Conservation (phyloP, 2,329 filamentous ascomycete species). For the Colletotrichum aenigma region DNA sequence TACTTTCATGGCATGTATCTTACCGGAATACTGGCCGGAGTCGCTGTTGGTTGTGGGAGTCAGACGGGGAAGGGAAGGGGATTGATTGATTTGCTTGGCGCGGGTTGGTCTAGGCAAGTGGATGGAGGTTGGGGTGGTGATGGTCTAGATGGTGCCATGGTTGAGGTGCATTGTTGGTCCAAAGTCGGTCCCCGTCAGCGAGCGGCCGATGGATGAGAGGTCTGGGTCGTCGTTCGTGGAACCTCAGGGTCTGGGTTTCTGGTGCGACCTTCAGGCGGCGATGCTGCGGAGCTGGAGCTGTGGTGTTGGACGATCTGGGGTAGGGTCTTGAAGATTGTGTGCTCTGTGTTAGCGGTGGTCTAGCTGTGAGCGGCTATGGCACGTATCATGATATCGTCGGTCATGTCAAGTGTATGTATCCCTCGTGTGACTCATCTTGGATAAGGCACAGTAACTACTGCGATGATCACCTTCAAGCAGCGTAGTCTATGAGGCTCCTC, state of each 20-base stretch:
- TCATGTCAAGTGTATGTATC: neutral
- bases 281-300: neutral
- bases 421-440: neutral
- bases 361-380: neutral
- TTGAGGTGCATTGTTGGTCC: neutral
- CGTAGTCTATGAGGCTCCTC: neutral
- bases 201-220: neutral
- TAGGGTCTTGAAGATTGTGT: neutral
- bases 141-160: neutral
- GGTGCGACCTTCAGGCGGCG: neutral
- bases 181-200: neutral
- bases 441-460: neutral
- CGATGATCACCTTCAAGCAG: neutral
- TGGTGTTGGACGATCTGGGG: neutral
- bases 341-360: neutral
- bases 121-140: neutral
- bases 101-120: neutral
- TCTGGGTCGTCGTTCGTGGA: neutral
- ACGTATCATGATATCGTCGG: neutral
- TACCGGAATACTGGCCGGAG: neutral
- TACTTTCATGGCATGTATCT: neutral
- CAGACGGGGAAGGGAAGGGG: neutral
- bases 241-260: neutral
- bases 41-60: neutral
- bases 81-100: neutral